Percentiles rank a stretch among this genome's conserved stretches.
Evolutionary conservation across 805 yeast genomes (phyloP).

Genomic region (Candida andamanensis): DNA sequence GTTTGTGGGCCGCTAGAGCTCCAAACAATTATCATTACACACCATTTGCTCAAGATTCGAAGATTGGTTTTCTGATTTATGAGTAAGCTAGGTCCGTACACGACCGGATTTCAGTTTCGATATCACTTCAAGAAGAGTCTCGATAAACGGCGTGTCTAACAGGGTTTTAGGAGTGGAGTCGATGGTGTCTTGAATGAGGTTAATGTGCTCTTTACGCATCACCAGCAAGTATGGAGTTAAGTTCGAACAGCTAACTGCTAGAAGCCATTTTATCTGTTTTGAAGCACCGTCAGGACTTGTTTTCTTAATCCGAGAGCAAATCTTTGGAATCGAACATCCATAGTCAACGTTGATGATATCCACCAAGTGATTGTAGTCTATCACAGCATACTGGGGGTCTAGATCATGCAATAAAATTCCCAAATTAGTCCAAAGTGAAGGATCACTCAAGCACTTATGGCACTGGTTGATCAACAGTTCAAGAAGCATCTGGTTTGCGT

Average conservation of each 20-base stretch:
- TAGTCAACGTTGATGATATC: conserved; percentile 5
- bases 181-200: not conserved
- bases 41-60: too few relatives aligned
- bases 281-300: too few relatives aligned
- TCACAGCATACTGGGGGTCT: conserved; percentile 1
- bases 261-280: conserved; percentile 10
- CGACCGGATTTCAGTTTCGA: too few relatives aligned
- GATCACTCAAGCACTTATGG: conserved; percentile 15
- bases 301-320: too few relatives aligned
- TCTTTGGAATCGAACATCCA: too few relatives aligned
- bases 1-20: too few relatives aligned
- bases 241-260: conserved; percentile 9
- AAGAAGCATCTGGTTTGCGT: conserved; percentile 1
- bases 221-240: conserved; percentile 10
- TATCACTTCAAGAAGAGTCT: too few relatives aligned
- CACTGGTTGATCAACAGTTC: conserved; percentile 9
- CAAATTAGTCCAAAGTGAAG: conserved; percentile 20
- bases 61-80: too few relatives aligned
- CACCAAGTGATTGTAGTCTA: conserved; percentile 5
- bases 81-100: too few relatives aligned
- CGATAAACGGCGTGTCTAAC: too few relatives aligned
- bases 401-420: conserved; percentile 2
- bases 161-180: too few relatives aligned
- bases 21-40: too few relatives aligned
- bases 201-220: not conserved